Conservation (phyloP, 768 basidiomycete species). For the Lactifluus piperatus region DNA sequence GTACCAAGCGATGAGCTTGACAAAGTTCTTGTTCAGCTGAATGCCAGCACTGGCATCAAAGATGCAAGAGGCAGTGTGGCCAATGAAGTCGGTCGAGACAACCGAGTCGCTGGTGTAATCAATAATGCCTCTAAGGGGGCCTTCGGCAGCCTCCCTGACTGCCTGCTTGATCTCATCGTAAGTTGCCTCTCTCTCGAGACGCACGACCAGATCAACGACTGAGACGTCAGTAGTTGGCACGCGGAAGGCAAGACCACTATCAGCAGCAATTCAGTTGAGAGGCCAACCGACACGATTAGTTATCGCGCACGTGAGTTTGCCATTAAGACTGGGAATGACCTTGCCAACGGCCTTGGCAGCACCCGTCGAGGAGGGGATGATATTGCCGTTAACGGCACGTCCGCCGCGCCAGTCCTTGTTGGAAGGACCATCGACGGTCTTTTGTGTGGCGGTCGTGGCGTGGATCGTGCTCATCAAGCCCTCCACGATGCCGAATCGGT, state of each 20-base stretch:
- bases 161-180: constrained; percentile 90
- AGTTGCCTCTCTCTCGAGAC: constrained; percentile 73
- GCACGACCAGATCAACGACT: constrained; percentile 94
- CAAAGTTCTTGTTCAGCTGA: constrained; percentile 82
- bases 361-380: constrained; percentile 98
- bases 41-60: constrained; percentile 95
- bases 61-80: constrained; percentile 71
- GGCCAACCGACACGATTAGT: background rate
- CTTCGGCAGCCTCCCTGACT: constrained; percentile 70
- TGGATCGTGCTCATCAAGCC: constrained; percentile 99
- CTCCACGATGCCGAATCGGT: constrained; percentile 94
- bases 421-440: constrained; percentile 92
- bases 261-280: constrained; percentile 5
- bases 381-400: constrained; percentile 94
- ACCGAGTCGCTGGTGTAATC: constrained; percentile 91
- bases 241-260: constrained; percentile 91
- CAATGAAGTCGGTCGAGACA: constrained; percentile 91
- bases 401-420: constrained; percentile 97
- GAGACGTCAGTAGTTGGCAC: constrained; percentile 95
- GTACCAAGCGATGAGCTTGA: constrained; percentile 96
- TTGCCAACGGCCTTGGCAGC: constrained; percentile 99
- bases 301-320: constrained; percentile 86
- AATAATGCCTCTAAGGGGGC: constrained; percentile 61
- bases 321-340: constrained; percentile 93
- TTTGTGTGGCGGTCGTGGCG: constrained; percentile 91